Evolutionary conservation across 1,284 basidiomycete species (phyloP).

Genomic region (Somion occarium): DNA sequence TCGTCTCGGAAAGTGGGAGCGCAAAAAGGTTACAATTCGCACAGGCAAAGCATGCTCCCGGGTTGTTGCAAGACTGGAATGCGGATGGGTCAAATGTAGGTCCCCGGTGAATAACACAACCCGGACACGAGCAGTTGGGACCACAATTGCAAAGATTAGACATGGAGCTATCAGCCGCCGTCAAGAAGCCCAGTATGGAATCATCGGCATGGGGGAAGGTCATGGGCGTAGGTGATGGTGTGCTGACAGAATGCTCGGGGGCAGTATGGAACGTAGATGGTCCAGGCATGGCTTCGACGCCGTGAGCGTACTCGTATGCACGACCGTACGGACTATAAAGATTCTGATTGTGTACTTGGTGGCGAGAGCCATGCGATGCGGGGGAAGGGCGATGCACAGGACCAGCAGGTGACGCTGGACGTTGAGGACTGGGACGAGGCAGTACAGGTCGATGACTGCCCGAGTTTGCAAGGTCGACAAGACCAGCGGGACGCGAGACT

Average conservation of each 20-base stretch:
- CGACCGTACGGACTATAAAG: conserved; percentile 60
- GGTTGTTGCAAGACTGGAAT: conserved; percentile 44
- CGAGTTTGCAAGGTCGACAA: conserved; percentile 22
- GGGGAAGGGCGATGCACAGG: conserved; percentile 18
- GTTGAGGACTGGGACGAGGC: conserved; percentile 29
- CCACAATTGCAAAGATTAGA: conserved; percentile 60
- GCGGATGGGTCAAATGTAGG: conserved; percentile 41
- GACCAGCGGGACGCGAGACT: conserved; percentile 22
- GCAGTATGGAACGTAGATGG: conserved; percentile 44
- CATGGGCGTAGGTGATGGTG: conserved; percentile 40
- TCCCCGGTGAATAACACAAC: conserved; percentile 65
- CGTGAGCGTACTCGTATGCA: conserved; percentile 45
- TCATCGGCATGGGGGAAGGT: background rate
- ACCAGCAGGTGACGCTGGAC: conserved; percentile 27
- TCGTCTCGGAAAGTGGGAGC: conserved; percentile 31
- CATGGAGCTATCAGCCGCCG: background rate
- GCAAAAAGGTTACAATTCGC: conserved; percentile 46
- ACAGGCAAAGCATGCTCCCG: conserved; percentile 58
- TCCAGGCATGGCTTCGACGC: conserved; percentile 9
- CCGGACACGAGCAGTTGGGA: conserved; percentile 61
- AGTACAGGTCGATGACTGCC: conserved; percentile 28
- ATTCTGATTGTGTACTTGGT: conserved; percentile 33
- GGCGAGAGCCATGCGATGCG: conserved; percentile 12
- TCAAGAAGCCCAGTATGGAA: background rate
- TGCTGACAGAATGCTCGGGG: conserved; percentile 43